Evolutionary conservation across 495 filamentous ascomycete species (phyloP).

Genomic region (Alectoria sarmentosa): DNA sequence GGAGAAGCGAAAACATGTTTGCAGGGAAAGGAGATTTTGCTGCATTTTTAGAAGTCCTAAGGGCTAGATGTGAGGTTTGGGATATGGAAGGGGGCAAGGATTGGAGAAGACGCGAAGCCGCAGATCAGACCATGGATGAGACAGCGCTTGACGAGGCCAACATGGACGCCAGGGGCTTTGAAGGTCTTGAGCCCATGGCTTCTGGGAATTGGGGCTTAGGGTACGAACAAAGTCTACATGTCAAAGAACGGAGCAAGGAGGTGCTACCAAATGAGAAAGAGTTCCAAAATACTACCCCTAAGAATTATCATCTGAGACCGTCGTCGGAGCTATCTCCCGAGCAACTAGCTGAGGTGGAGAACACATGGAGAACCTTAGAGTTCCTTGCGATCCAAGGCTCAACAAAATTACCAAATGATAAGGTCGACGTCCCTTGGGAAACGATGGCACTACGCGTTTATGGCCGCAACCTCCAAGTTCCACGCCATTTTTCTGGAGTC

Average conservation of each 20-base stretch:
- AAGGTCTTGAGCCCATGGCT: constrained; percentile 18
- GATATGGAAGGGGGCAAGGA: constrained; percentile 61
- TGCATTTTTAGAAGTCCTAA: constrained; percentile 58
- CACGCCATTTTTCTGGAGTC: constrained; percentile 40
- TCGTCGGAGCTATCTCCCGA: constrained; percentile 1
- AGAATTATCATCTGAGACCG: constrained; percentile 10
- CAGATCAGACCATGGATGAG: constrained; percentile 18
- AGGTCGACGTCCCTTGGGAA: constrained; percentile 34
- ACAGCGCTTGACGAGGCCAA: neutral
- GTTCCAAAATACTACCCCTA: constrained; percentile 7
- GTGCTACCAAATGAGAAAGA: neutral
- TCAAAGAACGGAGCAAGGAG: neutral
- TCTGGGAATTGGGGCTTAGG: constrained; percentile 23
- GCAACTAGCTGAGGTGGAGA: neutral
- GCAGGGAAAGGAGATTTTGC: constrained; percentile 56
- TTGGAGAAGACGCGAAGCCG: constrained; percentile 50
- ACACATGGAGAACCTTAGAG: constrained; percentile 14
- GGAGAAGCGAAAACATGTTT: constrained; percentile 34
- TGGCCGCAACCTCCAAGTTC: constrained; percentile 48
- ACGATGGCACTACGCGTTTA: constrained; percentile 48
- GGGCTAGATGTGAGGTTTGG: constrained; percentile 63
- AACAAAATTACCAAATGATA: neutral
- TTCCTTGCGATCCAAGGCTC: neutral
- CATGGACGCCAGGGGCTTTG: constrained; percentile 2
- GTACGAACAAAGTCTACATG: constrained; percentile 23